These are phyloP conservation scores for Apiospora pterosperma DNA, from an alignment of 2,329 filamentous ascomycete genomes.

Conservation along the genomic window DNA sequence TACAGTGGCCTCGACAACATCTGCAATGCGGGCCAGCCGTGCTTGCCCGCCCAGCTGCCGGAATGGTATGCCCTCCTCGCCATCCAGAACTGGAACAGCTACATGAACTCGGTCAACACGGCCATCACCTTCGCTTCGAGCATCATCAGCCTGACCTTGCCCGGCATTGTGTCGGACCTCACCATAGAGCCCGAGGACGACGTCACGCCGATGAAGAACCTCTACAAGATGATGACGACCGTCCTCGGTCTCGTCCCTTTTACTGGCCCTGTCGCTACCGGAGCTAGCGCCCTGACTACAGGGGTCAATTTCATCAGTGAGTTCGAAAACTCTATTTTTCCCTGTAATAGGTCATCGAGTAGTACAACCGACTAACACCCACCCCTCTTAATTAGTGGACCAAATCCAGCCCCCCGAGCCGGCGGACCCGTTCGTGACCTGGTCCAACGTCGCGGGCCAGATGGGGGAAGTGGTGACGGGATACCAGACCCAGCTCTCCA, in stretches of 20 bases:
- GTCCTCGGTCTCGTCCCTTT: slow-evolving; percentile 1
- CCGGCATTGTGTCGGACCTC: not conserved
- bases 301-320: not conserved
- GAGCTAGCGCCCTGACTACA: not conserved
- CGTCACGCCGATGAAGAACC: slow-evolving; percentile 4
- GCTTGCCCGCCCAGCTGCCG: not conserved
- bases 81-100: slow-evolving; percentile 8
- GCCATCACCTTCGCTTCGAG: slow-evolving; percentile 3
- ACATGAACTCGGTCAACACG: slow-evolving; percentile 5
- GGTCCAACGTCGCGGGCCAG: not conserved
- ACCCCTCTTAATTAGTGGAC: not conserved
- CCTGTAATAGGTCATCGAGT: too few relatives aligned
- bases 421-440: not conserved
- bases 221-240: slow-evolving; percentile 2
- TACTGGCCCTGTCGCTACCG: not conserved
- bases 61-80: slow-evolving; percentile 4
- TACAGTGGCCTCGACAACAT: slow-evolving; percentile 4
- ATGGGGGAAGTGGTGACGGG: not conserved
- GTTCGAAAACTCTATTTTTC: not conserved
- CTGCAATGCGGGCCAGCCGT: slow-evolving; percentile 5
- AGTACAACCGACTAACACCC: not conserved
- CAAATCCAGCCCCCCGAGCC: not conserved
- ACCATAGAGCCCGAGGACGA: not conserved
- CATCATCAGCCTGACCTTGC: not conserved
- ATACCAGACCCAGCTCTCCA: not conserved